Conservation (phyloP, 169 alveolate genomes). For the Eimeria necatrix region DNA sequence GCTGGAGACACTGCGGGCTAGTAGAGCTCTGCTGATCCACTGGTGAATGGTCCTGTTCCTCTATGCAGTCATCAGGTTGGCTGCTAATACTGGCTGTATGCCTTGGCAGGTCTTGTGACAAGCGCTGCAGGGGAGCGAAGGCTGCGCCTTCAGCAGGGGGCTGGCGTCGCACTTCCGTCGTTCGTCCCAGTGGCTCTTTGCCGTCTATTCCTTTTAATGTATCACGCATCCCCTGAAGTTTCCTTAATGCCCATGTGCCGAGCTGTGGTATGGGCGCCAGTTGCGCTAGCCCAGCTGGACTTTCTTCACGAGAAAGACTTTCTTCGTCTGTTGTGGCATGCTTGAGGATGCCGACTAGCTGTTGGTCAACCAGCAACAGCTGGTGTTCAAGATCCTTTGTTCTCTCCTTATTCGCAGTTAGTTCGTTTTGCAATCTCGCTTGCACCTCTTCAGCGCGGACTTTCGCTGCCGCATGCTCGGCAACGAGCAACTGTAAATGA, state of each 20-base stretch:
- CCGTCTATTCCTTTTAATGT: slow-evolving; percentile 40
- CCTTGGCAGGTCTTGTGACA: slow-evolving; percentile 40
- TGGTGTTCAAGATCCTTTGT: slow-evolving; percentile 66
- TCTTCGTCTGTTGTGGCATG: slow-evolving; percentile 31
- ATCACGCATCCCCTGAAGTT: slow-evolving; percentile 74
- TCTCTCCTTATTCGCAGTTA: slow-evolving; percentile 44
- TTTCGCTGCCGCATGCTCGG: slow-evolving; percentile 67
- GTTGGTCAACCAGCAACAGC: slow-evolving; percentile 64
- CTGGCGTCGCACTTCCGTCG: slow-evolving; percentile 62
- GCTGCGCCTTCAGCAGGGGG: slow-evolving; percentile 52
- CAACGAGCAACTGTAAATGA: slow-evolving; percentile 56
- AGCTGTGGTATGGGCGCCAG: slow-evolving; percentile 49
- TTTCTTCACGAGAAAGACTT: neutral
- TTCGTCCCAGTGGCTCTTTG: slow-evolving; percentile 47
- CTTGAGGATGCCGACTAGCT: slow-evolving; percentile 39
- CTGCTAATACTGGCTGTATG: slow-evolving; percentile 12
- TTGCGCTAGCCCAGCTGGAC: slow-evolving; percentile 20
- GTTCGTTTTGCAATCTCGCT: slow-evolving; percentile 55
- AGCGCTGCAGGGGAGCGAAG: slow-evolving; percentile 54
- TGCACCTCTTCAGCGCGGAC: slow-evolving; percentile 58
- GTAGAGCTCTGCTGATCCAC: slow-evolving; percentile 16
- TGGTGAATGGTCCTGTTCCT: slow-evolving; percentile 18
- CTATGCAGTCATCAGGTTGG: neutral
- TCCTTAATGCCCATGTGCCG: slow-evolving; percentile 46
- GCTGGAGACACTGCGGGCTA: slow-evolving; percentile 56